Evolutionary conservation across 768 basidiomycete genomes (phyloP).

Genomic region (Stropharia rugosoannulata): DNA sequence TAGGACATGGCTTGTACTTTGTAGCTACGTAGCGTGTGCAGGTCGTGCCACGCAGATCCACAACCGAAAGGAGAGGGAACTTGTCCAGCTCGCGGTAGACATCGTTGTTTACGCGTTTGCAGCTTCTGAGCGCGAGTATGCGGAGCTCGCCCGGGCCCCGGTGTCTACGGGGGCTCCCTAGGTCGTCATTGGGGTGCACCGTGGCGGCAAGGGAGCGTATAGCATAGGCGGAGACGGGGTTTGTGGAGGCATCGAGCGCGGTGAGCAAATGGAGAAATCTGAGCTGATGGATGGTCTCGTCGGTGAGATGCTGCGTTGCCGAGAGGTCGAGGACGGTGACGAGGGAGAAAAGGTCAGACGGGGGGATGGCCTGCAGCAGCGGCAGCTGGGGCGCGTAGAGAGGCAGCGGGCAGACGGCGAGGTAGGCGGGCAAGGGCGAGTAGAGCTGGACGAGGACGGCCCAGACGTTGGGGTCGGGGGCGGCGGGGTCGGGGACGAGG

Average conservation of each 20-base stretch:
- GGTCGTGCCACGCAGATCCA: conserved; percentile 54
- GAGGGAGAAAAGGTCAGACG: conserved; percentile 58
- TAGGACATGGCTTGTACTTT: conserved; percentile 25
- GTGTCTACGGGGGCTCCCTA: conserved; percentile 6
- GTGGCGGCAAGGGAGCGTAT: conserved; percentile 51
- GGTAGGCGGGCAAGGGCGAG: conserved; percentile 44
- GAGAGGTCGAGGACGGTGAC: conserved; percentile 64
- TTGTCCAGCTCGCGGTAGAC: conserved; percentile 38
- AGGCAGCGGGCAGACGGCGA: conserved; percentile 43
- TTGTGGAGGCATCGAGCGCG: conserved; percentile 66
- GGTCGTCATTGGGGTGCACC: conserved; percentile 34
- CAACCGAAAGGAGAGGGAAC: conserved; percentile 59
- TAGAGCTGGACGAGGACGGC: conserved; percentile 60
- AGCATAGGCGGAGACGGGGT: conserved; percentile 50
- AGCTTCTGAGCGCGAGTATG: conserved; percentile 55
- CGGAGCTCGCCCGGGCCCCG: conserved; percentile 59
- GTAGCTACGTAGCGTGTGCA: conserved; percentile 29
- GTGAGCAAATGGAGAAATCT: conserved; percentile 50
- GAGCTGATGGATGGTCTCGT: conserved; percentile 51
- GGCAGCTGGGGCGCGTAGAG: conserved; percentile 55
- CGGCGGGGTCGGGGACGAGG: conserved; percentile 20
- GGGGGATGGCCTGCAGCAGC: conserved; percentile 54
- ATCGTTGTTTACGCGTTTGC: conserved; percentile 44
- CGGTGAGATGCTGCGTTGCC: conserved; percentile 53
- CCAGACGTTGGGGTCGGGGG: conserved; percentile 61